phyloP scores from a whole-genome alignment of 2,329 filamentous ascomycete genomes.

The Aureobasidium sp. region DNA sequence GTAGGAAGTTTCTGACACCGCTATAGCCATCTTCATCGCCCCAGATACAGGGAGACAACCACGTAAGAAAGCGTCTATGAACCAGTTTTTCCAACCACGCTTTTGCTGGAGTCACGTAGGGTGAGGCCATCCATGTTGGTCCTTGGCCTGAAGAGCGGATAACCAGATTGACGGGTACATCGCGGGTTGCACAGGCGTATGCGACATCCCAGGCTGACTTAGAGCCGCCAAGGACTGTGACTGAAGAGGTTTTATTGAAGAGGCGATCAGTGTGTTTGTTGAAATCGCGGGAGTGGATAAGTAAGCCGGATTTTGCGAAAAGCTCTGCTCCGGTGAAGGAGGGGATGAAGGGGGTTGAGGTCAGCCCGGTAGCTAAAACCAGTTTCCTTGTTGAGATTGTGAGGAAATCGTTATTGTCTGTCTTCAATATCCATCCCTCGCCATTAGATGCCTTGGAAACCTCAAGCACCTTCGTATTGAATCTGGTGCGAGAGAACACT shows the following conservation, averaged over 20 bases:
- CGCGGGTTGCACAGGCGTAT: constrained; percentile 47
- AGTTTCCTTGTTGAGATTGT: constrained; percentile 34
- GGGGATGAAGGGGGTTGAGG: constrained; percentile 49
- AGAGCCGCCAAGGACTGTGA: constrained; percentile 50
- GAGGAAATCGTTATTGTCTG: not conserved
- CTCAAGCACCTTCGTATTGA: constrained; percentile 40
- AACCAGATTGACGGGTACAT: constrained; percentile 46
- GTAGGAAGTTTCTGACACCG: constrained; percentile 45
- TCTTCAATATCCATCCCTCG: constrained; percentile 18
- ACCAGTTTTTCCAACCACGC: constrained; percentile 60
- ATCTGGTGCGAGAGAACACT: constrained; percentile 39
- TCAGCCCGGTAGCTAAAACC: constrained; percentile 53
- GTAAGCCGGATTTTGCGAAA: constrained; percentile 37
- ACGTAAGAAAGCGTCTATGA: constrained; percentile 58
- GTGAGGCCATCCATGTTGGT: constrained; percentile 50
- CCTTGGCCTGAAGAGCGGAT: constrained; percentile 52
- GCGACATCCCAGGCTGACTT: constrained; percentile 58
- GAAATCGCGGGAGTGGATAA: constrained; percentile 53
- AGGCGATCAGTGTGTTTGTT: constrained; percentile 26
- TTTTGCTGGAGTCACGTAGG: constrained; percentile 58
- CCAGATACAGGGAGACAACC: constrained; percentile 69
- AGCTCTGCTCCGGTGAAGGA: constrained; percentile 38
- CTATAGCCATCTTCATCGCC: constrained; percentile 53
- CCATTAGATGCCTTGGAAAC: not conserved
- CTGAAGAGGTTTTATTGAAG: constrained; percentile 28